Evolutionary conservation across 225 moss, liverwort and hornwort species (phyloP).

Genomic region (Marchantia polymorpha): DNA sequence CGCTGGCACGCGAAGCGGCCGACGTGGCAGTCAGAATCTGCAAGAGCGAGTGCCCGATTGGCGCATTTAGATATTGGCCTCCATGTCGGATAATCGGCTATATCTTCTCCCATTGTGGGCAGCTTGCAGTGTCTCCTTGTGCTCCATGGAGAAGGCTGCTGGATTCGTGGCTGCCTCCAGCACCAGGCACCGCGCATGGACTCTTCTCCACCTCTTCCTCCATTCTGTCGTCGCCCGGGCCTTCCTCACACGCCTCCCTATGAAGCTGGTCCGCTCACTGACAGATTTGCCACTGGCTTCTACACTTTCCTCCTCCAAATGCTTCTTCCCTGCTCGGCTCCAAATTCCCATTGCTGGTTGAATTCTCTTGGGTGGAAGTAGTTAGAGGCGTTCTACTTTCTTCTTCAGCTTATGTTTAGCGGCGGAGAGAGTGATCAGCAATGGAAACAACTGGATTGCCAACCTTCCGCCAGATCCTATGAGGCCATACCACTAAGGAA

Average conservation of each 20-base stretch:
- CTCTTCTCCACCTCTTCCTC: background rate
- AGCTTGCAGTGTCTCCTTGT: background rate
- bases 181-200: background rate
- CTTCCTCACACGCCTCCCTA: background rate
- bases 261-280: background rate
- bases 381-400: no score
- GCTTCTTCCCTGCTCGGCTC: no score
- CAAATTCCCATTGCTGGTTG: no score
- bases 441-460: no score
- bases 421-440: no score
- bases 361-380: no score
- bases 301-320: background rate
- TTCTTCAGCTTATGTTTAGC: no score
- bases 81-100: conserved; percentile 12
- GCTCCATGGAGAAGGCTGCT: no score
- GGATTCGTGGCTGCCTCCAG: background rate
- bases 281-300: background rate
- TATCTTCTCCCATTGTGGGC: conserved; percentile 12
- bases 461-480: no score
- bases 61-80: conserved; percentile 15
- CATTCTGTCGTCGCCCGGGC: background rate
- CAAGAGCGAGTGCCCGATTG: background rate
- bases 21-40: conserved; percentile 20
- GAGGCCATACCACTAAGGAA: no score
- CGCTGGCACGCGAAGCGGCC: background rate